Base-by-base conservation (phyloP, 2,329 filamentous ascomycete genomes). In the Fusarium marasasianum region DNA sequence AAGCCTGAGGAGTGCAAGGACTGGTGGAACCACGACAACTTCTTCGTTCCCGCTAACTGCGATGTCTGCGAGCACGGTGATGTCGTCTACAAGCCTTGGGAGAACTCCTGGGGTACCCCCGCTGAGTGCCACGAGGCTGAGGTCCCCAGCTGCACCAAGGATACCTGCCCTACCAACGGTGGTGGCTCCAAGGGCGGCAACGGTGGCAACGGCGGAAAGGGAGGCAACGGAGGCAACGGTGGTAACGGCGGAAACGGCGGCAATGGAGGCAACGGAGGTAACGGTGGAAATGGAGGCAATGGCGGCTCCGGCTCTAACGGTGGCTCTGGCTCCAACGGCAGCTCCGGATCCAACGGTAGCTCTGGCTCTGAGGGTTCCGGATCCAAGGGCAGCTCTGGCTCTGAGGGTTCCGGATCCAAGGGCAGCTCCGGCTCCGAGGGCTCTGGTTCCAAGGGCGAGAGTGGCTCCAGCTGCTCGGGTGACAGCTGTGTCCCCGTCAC, bases 61-160 rank as follows among this genome's bases (percentile, higher is more conserved):
- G 57, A 75, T 0, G 41, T 38, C 18, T 75, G 73, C 48, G 44
- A 72, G 63, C 29, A 65, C 13, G 74, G 72, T 6, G 59, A 71
- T 18, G n/a, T 71, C 20, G 41, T 71, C 71, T 78, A 76, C 75
- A 76, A 76, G 76, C 75, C 76, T 53, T 75, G 55, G 56, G 67
- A 77, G 71, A 72, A 69, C 55, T 54, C 31, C 44, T 59, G 45
- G 40, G 64, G 62, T 56, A 70, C 59, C 13, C 72, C 72, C 37
- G 53, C 58, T 33, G 33, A 65, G 51, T 57, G 62, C n/a, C 48
- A 48, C 35, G n/a, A 60, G 38, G 33, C 54, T 37, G 41, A 53
- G 43, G n/a, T 61, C 15, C 68, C 73, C 24, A 35, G 35, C 38
- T 63, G 69, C 54, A 51, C 60, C 31, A 50, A 48, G 18, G 24